These are phyloP conservation scores for Phaffomyces antillensis DNA, from an alignment of 805 yeast genomes.

Conservation along the genomic window DNA sequence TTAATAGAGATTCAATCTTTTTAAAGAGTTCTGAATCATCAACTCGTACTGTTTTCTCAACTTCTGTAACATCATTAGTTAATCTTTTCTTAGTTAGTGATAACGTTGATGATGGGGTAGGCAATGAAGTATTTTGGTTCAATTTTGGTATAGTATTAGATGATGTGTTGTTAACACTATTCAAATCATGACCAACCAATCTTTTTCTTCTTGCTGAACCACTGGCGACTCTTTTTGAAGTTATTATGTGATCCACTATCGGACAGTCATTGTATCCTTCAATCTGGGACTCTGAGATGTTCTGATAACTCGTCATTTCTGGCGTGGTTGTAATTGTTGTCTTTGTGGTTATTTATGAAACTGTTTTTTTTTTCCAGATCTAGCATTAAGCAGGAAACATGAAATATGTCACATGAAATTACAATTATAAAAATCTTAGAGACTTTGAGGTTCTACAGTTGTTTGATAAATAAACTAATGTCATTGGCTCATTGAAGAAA, in stretches of 20 bases:
- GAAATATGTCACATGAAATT: too few relatives aligned
- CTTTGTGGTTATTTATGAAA: background rate
- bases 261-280: slow-evolving; percentile 40
- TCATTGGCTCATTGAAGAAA: too few relatives aligned
- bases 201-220: slow-evolving; percentile 1
- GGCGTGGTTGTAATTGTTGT: background rate
- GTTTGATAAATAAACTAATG: too few relatives aligned
- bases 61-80: background rate
- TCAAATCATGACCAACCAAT: background rate
- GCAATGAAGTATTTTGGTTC: background rate
- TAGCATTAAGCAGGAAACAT: too few relatives aligned
- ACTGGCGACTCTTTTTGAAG: background rate
- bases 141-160: background rate
- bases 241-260: slow-evolving; percentile 10
- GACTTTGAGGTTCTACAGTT: too few relatives aligned
- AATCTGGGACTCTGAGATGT: slow-evolving; percentile 34
- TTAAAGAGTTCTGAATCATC: background rate
- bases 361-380: too few relatives aligned
- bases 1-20: background rate
- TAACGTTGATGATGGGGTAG: background rate
- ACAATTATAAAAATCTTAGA: too few relatives aligned
- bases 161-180: background rate
- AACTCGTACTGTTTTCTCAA: background rate
- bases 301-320: slow-evolving; percentile 24
- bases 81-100: background rate